Base-by-base conservation (phyloP, 192 early-diverging fungal genomes). In the Geosiphon pyriformis region DNA sequence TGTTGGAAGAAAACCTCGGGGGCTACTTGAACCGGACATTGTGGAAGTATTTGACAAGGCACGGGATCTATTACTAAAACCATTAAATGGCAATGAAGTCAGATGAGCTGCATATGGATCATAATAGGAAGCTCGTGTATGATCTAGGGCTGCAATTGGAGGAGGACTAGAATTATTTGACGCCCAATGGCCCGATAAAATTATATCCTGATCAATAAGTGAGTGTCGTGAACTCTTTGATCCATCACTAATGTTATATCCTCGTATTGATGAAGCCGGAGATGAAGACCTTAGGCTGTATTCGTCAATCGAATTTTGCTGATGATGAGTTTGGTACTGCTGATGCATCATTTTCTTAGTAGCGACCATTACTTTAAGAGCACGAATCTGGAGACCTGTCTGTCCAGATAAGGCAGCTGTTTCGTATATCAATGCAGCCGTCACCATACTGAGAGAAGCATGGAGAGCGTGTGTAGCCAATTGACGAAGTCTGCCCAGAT, bases 391-490 rank as follows among this genome's bases (percentile, higher is more conserved):
- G 48, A 89, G 76, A 10, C 83, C 81, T 26, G 80, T 76, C 55
- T 84, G 82, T 17, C 83, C 80, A 1, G 85, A 85, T 0, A 83
- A 75, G 25, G 83, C 79, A 7, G 84, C 85, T 0, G 87, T 85
- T 61, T 88, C 87, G 50, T 81, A 88, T 25, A 88, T 79, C 62
- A 89, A 61, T 2, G 86, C 83, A 18, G 87, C 87, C 1, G 82
- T 86, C 0, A 75, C 67, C 55, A 78, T 84, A 59, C 74, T 80
- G 8, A 85, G 78, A 74, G 75, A 80, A 69, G 81, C 82, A 64
- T 85, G 87, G 22, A 89, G 73, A 51, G 81, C 72, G 30, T 80
- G 82, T 1, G 78, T 78, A 4, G 80, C 70, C 27, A 82, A 76
- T 67, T 84, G 76, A n/a, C 81, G 80, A 22, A 89, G 78, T 33